Evolutionary conservation across 768 basidiomycete species (phyloP).

Genomic region (Sporobolomyces phaffii): DNA sequence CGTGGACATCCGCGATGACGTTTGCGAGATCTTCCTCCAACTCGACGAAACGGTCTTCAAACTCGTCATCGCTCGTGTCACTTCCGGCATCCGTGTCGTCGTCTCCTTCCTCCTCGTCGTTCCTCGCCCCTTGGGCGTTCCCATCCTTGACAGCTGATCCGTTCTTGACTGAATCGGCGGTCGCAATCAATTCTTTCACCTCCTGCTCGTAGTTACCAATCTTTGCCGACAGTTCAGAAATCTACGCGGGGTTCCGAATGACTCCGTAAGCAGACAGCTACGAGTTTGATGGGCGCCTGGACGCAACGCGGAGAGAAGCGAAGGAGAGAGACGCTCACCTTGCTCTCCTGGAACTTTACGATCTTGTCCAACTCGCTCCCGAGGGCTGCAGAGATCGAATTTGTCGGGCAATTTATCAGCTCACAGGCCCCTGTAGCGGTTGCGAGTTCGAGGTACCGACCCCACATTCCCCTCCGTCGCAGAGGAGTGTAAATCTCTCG

Average conservation of each 20-base stretch:
- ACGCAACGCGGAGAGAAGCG: neutral
- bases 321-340: constrained; percentile 52
- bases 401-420: no score
- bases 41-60: constrained; percentile 77
- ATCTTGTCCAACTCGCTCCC: constrained; percentile 87
- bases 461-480: no score
- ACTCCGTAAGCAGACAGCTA: no score
- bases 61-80: constrained; percentile 50
- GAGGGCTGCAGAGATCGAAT: constrained; percentile 49
- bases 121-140: constrained; percentile 28
- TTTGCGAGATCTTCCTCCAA: constrained; percentile 92
- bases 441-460: no score
- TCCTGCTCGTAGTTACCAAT: constrained; percentile 76
- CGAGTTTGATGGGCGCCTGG: no score
- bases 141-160: constrained; percentile 45
- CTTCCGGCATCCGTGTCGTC: constrained; percentile 51
- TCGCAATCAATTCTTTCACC: constrained; percentile 68
- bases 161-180: constrained; percentile 44
- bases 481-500: constrained; percentile 28
- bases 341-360: constrained; percentile 82
- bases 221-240: constrained; percentile 69
- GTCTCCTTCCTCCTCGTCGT: constrained; percentile 44
- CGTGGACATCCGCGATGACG: constrained; percentile 67
- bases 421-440: no score
- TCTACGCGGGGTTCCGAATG: constrained; percentile 49